Base-by-base conservation (phyloP, 1,284 basidiomycete genomes). In the Tausonia pullulans region DNA sequence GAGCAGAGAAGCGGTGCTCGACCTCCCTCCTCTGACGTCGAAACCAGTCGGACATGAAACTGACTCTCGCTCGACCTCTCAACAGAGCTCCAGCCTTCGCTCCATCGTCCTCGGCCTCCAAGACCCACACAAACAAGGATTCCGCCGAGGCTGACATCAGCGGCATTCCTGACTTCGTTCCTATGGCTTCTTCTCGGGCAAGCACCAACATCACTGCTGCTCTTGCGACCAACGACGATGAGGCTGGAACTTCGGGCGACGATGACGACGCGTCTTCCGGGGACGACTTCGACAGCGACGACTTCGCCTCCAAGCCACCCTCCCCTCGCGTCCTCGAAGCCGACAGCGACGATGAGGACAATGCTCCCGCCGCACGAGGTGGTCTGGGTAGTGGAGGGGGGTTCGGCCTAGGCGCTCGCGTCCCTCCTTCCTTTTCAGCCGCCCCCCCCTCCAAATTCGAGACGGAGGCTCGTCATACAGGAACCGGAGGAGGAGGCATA, bases 31-130 rank as follows among this genome's bases (percentile, higher is more conserved):
- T 27, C 11, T 14, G 6, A 0, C 52, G 27, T 16, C 8, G n/a
- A 16, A 16, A 9, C n/a, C 8, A 39, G 4, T 16, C 40, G 27
- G 7, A 39, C 60, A 8, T 60, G 60, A 54, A 43, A 59, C 61
- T 43, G 5, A 60, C 49, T 44, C 16, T 11, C 39, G 16, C 40
- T 45, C 39, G 6, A 5, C 43, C 11, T 40, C 10, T 45, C 10
- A 0, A 16, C 58, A 78, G 77, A 70, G 87, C 87, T 3, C 89
- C 89, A 13, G 80, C 85, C 0, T 92, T 92, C 72, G 58, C 65
- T n/a, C 16, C 61, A 4, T 46, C 60, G 5, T 27, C 58, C 40
- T 53, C 50, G 13, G 48, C 58, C 9, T 59, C 63, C 27, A 48
- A 44, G 4, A 14, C 27, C 44, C 50, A 71, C 73, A 43, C 68